Percentiles rank a stretch among this genome's conserved stretches.
Evolutionary conservation across 2,329 filamentous ascomycete species (phyloP).

Genomic region (Ophiostoma angusticollis): DNA sequence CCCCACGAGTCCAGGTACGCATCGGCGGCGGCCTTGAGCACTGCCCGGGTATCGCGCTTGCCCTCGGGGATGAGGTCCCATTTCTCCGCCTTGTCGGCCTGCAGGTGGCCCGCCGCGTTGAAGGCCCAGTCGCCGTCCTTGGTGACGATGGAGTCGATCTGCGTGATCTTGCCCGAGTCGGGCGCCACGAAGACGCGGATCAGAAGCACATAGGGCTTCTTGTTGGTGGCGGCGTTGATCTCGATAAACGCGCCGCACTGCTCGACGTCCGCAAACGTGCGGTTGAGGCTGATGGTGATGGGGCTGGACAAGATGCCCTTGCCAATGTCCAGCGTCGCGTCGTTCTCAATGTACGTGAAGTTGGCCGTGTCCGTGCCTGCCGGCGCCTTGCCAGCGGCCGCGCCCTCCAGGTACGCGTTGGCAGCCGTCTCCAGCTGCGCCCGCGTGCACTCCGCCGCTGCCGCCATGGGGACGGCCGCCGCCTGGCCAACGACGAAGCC

Average conservation of each 20-base stretch:
- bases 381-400: constrained; percentile 11
- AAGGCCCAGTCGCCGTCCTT: constrained; percentile 13
- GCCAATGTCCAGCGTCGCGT: constrained; percentile 12
- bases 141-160: constrained; percentile 8
- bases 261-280: constrained; percentile 15
- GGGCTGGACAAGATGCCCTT: constrained; percentile 14
- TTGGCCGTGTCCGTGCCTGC: constrained; percentile 6
- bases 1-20: constrained; percentile 12
- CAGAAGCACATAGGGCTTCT: constrained; percentile 15
- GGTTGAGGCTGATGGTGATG: constrained; percentile 16
- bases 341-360: constrained; percentile 16
- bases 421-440: constrained; percentile 13
- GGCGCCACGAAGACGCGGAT: constrained; percentile 9
- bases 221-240: constrained; percentile 10
- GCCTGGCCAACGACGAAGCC: background rate
- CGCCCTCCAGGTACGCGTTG: constrained; percentile 14
- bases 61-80: constrained; percentile 11
- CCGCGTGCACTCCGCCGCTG: constrained; percentile 15
- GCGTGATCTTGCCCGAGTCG: constrained; percentile 8
- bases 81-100: constrained; percentile 8
- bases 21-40: constrained; percentile 10
- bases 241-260: constrained; percentile 15
- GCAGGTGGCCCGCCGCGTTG: constrained; percentile 9
- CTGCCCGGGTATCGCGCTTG: constrained; percentile 13
- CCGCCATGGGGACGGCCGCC: no score